A percentile compares a stretch with the other conserved stretches of the same genome.
phyloP scores from a whole-genome alignment of 2,329 filamentous ascomycete species.

The Pestalotiopsis sp. region DNA sequence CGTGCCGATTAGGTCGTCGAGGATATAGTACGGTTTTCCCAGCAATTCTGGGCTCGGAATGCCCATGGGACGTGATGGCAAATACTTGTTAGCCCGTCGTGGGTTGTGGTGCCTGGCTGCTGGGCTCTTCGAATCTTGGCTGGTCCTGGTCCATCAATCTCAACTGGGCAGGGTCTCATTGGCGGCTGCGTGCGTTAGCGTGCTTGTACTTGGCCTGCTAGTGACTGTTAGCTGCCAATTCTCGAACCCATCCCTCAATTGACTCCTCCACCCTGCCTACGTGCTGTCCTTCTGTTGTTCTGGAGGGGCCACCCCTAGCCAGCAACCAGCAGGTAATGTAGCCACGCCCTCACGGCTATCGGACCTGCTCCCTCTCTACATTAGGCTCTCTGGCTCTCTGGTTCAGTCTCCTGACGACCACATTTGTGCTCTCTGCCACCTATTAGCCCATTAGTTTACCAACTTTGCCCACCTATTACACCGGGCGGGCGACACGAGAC shows the following conservation, averaged over 20 bases:
- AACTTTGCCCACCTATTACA: neutral
- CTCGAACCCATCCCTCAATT: neutral
- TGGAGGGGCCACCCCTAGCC: neutral
- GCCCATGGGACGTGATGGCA: neutral
- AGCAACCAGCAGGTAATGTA: no score
- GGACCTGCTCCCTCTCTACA: neutral
- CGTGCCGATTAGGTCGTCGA: neutral
- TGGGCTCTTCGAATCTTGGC: neutral
- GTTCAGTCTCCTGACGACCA: neutral
- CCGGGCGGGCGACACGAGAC: neutral
- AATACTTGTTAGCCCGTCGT: neutral
- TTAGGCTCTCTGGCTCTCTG: neutral
- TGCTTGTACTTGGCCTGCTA: neutral
- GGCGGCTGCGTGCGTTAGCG: constrained; percentile 2
- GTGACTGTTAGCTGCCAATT: neutral
- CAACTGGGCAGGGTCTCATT: neutral
- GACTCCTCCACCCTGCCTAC: neutral
- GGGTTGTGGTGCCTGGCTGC: neutral
- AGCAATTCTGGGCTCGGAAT: neutral
- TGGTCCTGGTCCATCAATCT: neutral
- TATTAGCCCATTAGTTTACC: neutral
- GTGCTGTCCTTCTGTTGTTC: neutral
- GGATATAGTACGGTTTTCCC: neutral
- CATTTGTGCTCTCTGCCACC: neutral
- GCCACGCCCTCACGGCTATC: neutral